phyloP scores from a whole-genome alignment of 768 basidiomycete species.

The Naganishia antarctica region DNA sequence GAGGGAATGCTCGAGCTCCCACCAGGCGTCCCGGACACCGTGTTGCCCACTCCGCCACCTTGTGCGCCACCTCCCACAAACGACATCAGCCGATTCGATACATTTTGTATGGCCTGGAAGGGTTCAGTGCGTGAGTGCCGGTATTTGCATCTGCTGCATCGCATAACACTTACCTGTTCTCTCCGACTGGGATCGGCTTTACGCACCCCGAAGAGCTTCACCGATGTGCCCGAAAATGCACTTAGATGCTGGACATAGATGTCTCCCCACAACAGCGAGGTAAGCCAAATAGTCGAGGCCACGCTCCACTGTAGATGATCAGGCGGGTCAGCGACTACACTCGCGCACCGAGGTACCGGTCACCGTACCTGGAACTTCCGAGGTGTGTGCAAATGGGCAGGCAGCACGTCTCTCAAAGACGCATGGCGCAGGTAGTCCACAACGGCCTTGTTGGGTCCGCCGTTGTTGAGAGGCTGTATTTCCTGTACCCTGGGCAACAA shows the following conservation, averaged over 20 bases:
- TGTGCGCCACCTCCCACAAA: slow-evolving; percentile 22
- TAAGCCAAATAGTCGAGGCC: slow-evolving; percentile 83
- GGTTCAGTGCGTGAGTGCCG: not conserved
- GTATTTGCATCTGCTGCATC: not conserved
- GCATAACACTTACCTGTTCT: slow-evolving; percentile 24
- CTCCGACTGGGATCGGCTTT: slow-evolving; percentile 54
- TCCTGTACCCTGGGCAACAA: slow-evolving; percentile 78
- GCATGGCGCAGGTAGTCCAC: slow-evolving; percentile 69
- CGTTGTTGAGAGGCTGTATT: slow-evolving; percentile 63
- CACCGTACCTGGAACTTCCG: slow-evolving; percentile 68
- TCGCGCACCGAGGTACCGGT: not conserved
- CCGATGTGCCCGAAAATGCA: slow-evolving; percentile 84
- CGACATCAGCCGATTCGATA: slow-evolving; percentile 27
- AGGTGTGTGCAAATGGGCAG: slow-evolving; percentile 62
- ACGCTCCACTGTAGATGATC: slow-evolving; percentile 75
- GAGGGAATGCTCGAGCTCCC: not conserved
- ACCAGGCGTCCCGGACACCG: not conserved
- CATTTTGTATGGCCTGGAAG: slow-evolving; percentile 29
- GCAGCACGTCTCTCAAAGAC: slow-evolving; percentile 67
- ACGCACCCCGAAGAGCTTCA: slow-evolving; percentile 85
- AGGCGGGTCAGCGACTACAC: slow-evolving; percentile 9
- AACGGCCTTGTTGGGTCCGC: slow-evolving; percentile 64
- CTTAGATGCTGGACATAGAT: slow-evolving; percentile 86
- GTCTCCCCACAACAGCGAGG: slow-evolving; percentile 91
- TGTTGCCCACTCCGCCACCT: not conserved